Conservation (phyloP, 2,329 filamentous ascomycete species). For the Phyllosticta citrichinensis region DNA sequence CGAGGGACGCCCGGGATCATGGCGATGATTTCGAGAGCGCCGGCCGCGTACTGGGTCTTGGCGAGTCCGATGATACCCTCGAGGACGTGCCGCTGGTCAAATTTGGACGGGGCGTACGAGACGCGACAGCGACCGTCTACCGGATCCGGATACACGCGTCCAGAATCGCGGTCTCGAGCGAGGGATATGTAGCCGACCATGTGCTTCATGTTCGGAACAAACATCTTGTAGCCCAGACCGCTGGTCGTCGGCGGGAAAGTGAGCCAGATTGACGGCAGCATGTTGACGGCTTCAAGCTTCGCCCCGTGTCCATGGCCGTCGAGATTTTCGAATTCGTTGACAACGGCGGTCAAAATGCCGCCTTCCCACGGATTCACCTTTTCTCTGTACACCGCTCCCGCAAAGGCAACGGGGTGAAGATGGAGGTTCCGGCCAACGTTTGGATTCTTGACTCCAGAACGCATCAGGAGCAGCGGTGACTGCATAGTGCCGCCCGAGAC, state of each 20-base stretch:
- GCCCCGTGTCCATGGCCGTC: conserved; percentile 71
- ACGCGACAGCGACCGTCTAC: conserved; percentile 52
- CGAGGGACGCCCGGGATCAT: conserved; percentile 51
- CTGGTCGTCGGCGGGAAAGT: conserved; percentile 55
- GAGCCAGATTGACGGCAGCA: conserved; percentile 60
- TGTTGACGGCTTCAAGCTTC: conserved; percentile 68
- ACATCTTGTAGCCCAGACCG: conserved; percentile 63
- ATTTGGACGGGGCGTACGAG: conserved; percentile 45
- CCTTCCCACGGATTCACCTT: conserved; percentile 57
- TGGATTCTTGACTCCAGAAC: conserved; percentile 69
- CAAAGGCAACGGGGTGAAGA: conserved; percentile 58
- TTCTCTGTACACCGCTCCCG: conserved; percentile 56
- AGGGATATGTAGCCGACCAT: conserved; percentile 65
- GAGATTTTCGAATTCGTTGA: conserved; percentile 68
- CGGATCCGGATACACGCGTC: conserved; percentile 64
- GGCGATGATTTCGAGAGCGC: conserved; percentile 70
- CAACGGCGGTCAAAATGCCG: conserved; percentile 68
- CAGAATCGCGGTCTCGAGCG: conserved; percentile 64
- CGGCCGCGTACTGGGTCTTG: conserved; percentile 67
- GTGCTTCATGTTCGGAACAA: conserved; percentile 56
- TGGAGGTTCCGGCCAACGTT: conserved; percentile 77
- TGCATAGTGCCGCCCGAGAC: conserved; percentile 68
- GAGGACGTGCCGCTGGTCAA: conserved; percentile 62
- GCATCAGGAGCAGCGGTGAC: conserved; percentile 64
- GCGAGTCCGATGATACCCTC: conserved; percentile 62